Base-by-base conservation (phyloP, 352 stramenopile genomes). In the Pelagophyceae sp. region DNA sequence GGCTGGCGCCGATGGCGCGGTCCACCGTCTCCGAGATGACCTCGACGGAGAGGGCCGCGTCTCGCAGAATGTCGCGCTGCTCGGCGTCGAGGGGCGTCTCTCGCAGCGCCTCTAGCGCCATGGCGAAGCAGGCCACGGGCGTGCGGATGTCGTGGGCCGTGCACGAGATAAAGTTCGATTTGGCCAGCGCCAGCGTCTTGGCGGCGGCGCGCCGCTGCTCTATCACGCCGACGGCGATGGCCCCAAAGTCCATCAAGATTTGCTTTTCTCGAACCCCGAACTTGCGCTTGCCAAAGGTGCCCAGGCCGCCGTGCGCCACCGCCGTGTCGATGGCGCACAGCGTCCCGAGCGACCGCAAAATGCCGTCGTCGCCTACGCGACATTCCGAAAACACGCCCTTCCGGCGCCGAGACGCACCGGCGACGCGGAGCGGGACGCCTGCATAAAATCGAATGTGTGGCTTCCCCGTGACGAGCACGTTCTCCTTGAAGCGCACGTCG, bases 361-460 rank as follows among this genome's bases (percentile, higher is more conserved):
- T 27, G 15, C 27, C 27, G 54, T 63, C 54, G 54, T n/a, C 25
- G 11, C 54, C 54, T n/a, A n/a, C n/a, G n/a, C n/a, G n/a, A n/a
- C n/a, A n/a, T n/a, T n/a, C n/a, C n/a, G n/a, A n/a, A n/a, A n/a
- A n/a, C n/a, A n/a, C n/a, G n/a, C n/a, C 61, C 67, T 88, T 87
- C 50, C 86, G 84, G 25, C 45, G 85, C 81, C 72, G 84, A 80
- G 1, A n/a, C n/a, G n/a, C n/a, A n/a, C n/a, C n/a, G 83, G 84
- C 40, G 76, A 86, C 51, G 81, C 78, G 25, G 2, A 98, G 85
- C 38, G 91, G 91, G n/a, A 91, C 90, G 50, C 91, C 93, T 0
- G 94, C 93, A 64, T 97, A 91, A 81, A 98, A 97, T 23, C 94
- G 90, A 69, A 98, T 92, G 74, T 88, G 83, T 0, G 95, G 88